Evolutionary conservation across 768 basidiomycete species (phyloP), one percentile per base, ranked within the genome.

Genomic region (Fibroporia radiculosa): DNA sequence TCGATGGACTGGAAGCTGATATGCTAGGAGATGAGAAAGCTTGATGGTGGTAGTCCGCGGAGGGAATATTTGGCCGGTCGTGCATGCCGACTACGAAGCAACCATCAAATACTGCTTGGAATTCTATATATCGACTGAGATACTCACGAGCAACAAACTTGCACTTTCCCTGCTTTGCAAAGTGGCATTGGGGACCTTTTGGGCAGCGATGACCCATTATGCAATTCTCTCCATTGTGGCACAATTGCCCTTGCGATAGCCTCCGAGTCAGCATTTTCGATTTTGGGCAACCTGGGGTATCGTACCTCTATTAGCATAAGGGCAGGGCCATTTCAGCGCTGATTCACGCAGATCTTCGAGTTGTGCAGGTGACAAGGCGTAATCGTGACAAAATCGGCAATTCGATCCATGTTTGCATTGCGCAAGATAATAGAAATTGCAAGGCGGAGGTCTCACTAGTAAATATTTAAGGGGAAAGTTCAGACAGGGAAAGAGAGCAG

Each of bases 121-220:
- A n/a, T n/a, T n/a, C n/a, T n/a, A n/a, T n/a, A n/a, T n/a, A n/a
- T 23, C 2, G 19, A 44, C 8, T 14, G 32, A 13, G 6, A 37
- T 11, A 58, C 61, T 49, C 33, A 66, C 64, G 50, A 25, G 57
- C 57, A 26, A 50, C 42, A 43, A 67, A 64, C 46, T 61, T 63
- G 48, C 62, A 66, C 50, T 62, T 63, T 6, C 57, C 60, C 44
- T 57, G 57, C 45, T 65, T 66, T 13, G 44, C 47, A 43, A 57
- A 65, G 6, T 36, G 1, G 49, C 69, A 71, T 41, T 56, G 64
- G 0, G 56, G 39, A 2, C 68, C 66, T 29, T 56, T 56, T 16
- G 69, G 68, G 38, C 69, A 71, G 32, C 42, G 42, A 49, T 71
- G 69, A 11, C 64, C 65, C 45, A 63, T 63, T 41, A 54, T 51